These are phyloP conservation scores for Lathyrus oleraceus DNA, from an alignment of 306 rosid genomes.

Conservation along the genomic window DNA sequence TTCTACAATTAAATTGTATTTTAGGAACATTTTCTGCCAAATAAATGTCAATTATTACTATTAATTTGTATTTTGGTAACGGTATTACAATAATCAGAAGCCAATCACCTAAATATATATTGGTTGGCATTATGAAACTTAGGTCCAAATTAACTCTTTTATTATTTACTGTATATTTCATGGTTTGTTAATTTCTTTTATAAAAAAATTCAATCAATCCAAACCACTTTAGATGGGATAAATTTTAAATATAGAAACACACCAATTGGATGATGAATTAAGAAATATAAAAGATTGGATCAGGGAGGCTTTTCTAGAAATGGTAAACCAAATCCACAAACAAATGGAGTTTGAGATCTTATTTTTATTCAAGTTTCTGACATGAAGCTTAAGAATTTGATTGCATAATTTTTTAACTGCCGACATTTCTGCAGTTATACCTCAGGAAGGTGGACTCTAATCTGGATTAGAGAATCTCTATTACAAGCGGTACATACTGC, in stretches of 20 bases:
- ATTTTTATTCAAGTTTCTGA: background rate
- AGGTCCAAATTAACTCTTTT: background rate
- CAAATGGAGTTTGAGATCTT: background rate
- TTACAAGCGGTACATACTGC: slow-evolving; percentile 9
- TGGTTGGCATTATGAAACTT: no score
- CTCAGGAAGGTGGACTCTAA: background rate
- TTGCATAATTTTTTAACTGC: background rate
- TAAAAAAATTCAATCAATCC: background rate
- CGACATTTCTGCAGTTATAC: slow-evolving; percentile 4
- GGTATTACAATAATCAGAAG: no score
- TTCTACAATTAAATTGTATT: no score
- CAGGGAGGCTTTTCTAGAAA: no score
- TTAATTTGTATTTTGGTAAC: no score
- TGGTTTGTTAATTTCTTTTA: no score
- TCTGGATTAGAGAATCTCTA: background rate
- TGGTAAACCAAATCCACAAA: no score
- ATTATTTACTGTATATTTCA: background rate
- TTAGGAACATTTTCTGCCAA: no score
- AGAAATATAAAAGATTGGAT: no score
- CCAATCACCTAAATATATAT: no score
- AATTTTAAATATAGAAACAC: background rate
- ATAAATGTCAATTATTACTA: no score
- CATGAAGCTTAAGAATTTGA: slow-evolving; percentile 25
- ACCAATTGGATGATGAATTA: no score
- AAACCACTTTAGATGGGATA: background rate